Evolutionary conservation across 2,329 filamentous ascomycete species (phyloP), one percentile per base, ranked within the genome.

Genomic region (Ophiostoma himal-ulmi): DNA sequence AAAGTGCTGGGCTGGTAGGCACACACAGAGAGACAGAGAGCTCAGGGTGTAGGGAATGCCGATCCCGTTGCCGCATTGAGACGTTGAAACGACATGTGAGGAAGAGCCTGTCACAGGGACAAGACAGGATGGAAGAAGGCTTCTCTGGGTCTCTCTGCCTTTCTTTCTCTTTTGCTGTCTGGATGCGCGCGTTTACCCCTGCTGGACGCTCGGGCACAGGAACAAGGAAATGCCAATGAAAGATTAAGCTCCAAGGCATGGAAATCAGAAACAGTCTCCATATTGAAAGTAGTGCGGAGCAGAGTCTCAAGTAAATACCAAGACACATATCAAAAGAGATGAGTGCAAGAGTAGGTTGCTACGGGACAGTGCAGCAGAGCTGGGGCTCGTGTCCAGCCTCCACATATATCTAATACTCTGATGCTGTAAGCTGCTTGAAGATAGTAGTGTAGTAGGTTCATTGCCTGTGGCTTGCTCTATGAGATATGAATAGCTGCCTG

Each of bases 31-130:
- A 48, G 48, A 54, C 1, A 34, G 65, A 62, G 44, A 69, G 57
- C 39, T 65, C 41, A 70, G 70, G 72, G 71, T 71, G 71, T 70
- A 73, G 74, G 75, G 72, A 74, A 74, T 72, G 76, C 65, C 70
- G 75, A 78, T 77, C 77, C 75, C 75, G 76, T 65, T 60, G 72
- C 73, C 72, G 72, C 74, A 76, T 75, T 71, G 73, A 67, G 71
- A 67, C 67, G 73, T 77, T 77, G 77, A 77, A 78, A 77, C 76
- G 72, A 72, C 70, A 75, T 73, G 70, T 75, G 74, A 77, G 72
- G 73, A 75, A 39, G 71, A 68, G 71, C 70, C 71, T 73, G 75
- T 77, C 74, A 72, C 75, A 77, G 73, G 71, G 71, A 71, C 70
- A 74, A 73, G 70, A 69, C 57, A 66, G 54, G 64, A 68, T 68